phyloP scores from a whole-genome alignment of 2,329 filamentous ascomycete species.

The Ceratocystis ficicola region DNA sequence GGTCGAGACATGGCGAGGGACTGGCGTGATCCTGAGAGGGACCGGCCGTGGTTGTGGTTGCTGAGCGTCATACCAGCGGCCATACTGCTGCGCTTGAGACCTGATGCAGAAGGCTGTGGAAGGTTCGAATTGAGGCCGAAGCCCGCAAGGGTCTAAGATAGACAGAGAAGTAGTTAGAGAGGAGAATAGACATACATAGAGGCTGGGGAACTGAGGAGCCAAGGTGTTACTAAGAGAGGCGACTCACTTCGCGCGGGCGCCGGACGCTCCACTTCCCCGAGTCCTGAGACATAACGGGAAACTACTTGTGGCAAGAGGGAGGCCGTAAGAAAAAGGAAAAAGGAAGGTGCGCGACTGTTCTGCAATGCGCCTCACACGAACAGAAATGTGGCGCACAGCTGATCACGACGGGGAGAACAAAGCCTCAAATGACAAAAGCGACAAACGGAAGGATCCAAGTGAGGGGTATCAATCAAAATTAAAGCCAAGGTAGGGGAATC shows the following conservation, averaged over 20 bases:
- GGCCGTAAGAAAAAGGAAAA: not conserved
- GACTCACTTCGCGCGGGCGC: slow-evolving; percentile 72
- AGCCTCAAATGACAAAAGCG: not conserved
- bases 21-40: slow-evolving; percentile 63
- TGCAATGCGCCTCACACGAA: slow-evolving; percentile 3
- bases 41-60: slow-evolving; percentile 59
- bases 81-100: slow-evolving; percentile 85
- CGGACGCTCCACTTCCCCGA: slow-evolving; percentile 82
- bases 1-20: slow-evolving; percentile 75
- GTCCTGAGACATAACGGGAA: slow-evolving; percentile 63
- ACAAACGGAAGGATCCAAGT: not conserved
- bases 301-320: not conserved
- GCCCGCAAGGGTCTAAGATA: slow-evolving; percentile 62
- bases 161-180: not conserved
- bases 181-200: not conserved
- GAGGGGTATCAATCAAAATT: slow-evolving; percentile 14
- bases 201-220: not conserved
- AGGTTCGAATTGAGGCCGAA: slow-evolving; percentile 74
- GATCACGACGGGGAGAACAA: not conserved
- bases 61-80: slow-evolving; percentile 55
- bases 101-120: slow-evolving; percentile 73
- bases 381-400: not conserved
- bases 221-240: slow-evolving; percentile 15
- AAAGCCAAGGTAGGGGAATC: not conserved
- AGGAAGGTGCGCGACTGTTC: not conserved